Base-by-base conservation (phyloP, 345 rosid species). In the Microcos paniculata region DNA sequence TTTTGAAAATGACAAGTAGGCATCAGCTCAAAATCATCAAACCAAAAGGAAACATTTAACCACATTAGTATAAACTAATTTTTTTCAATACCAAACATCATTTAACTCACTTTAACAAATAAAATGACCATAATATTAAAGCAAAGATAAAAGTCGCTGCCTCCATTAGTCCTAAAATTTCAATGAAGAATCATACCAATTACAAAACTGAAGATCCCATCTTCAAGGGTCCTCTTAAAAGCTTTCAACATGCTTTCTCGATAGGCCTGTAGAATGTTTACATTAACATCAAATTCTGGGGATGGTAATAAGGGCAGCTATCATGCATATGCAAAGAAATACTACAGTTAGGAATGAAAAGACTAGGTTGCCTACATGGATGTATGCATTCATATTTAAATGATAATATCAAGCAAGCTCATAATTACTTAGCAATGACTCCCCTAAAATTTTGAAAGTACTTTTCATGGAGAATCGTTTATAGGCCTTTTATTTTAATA, bases 211-310 rank as follows among this genome's bases (percentile, higher is more conserved):
- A 95, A 95, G 78, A 38, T 76, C 71, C 98, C 99, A 78, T 95
- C 99, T 82, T 93, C 98, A 63, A 95, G 87, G 71, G 96, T 93
- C 87, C 87, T 91, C 85, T 84, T 91, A 80, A 90, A 93, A 73
- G 98, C 97, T 83, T 93, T 95, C 83, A 95, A 80, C 99, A 95
- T 88, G 91, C 98, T 95, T 78, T 92, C 88, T 78, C 99, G 93
- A 73, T 95, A 95, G 21, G 83, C 91, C 97, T 95, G 81, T 11
- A 52, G 67, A 52, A 62, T 23, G 70, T 28, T 76, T n/a, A 78
- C 28, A 72, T 52, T 43, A 73, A 43, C 42, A 51, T 66, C 26
- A 77, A 76, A 48, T 30, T 21, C 28, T 16, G 43, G 53, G 12
- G 65, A 76, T 63, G 30, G 58, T 30, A 33, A 67, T 4, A 55